Percentiles rank a stretch among this genome's conserved stretches.
phyloP scores from a whole-genome alignment of 169 alveolate genomes.

The Babesia gibsoni region DNA sequence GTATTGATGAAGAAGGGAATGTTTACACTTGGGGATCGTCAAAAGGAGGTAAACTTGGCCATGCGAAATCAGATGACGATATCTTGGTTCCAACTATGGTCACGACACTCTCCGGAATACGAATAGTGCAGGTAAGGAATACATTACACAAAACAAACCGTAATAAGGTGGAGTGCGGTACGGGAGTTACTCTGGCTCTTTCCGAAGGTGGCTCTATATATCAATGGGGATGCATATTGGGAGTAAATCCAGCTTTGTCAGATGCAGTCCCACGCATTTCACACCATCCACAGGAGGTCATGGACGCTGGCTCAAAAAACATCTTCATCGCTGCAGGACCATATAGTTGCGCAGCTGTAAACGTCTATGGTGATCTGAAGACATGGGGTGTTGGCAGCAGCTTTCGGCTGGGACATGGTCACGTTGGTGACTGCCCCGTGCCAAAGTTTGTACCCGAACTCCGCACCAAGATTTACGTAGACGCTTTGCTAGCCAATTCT shows the following conservation, averaged over 20 bases:
- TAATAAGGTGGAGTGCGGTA: slow-evolving; percentile 68
- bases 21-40: slow-evolving; percentile 87
- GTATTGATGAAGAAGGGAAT: slow-evolving; percentile 78
- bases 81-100: slow-evolving; percentile 46
- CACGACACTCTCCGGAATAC: slow-evolving; percentile 28
- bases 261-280: slow-evolving; percentile 12
- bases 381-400: slow-evolving; percentile 73
- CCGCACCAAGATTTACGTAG: slow-evolving; percentile 33
- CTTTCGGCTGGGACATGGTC: slow-evolving; percentile 68
- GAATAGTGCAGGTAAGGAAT: slow-evolving; percentile 37
- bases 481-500: neutral
- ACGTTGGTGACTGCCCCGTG: slow-evolving; percentile 36
- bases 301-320: slow-evolving; percentile 40
- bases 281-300: slow-evolving; percentile 23
- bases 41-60: slow-evolving; percentile 81
- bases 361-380: slow-evolving; percentile 61
- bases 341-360: slow-evolving; percentile 70
- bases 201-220: slow-evolving; percentile 73
- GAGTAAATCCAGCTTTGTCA: slow-evolving; percentile 12
- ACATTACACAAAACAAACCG: neutral
- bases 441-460: slow-evolving; percentile 55
- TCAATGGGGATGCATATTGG: slow-evolving; percentile 68
- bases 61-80: slow-evolving; percentile 33
- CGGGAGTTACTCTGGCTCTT: slow-evolving; percentile 68
- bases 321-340: slow-evolving; percentile 71